Base-by-base conservation (phyloP, 208 protist genomes). In the Naegleria lovaniensis region DNA sequence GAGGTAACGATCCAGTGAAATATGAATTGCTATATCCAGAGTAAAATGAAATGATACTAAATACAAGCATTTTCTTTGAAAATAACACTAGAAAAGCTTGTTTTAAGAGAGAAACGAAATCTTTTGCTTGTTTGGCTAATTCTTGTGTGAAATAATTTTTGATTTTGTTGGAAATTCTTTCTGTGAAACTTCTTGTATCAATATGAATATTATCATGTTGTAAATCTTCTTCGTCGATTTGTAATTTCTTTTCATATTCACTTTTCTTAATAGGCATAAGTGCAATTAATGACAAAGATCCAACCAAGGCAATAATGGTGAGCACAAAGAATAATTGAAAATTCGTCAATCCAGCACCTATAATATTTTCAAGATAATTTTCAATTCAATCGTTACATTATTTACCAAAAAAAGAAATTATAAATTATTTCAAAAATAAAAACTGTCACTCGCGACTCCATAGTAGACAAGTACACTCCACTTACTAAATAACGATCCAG, bases 51-150 rank as follows among this genome's bases (percentile, higher is more conserved):
- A 87, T 75, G n/a, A 7, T 3, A 25, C 7, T 16, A 40, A 90
- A 90, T 4, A 90, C 19, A 25, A 90, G 4, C 89, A 89, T 89
- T 38, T 40, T 52, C 9, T 19, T 25, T 36, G 67, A 79, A 79
- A 79, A 25, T 9, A 79, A 36, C 29, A 79, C 29, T 6, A 79
- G 29, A 79, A 79, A 13, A 0, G 67, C 19, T 79, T 36, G 25
- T 9, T 79, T 79, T 13, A 79, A 79, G 19, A 79, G 29, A 36
- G 29, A 19, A 36, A 79, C 1, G n/a, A 36, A 79, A 36, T 79
- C 25, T 33, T 79, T 79, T 2, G 29, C 48, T 16, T 41, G n/a
- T 38, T n/a, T 16, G 25, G 29, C n/a, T 48, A 40, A 89, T 48
- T 41, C 25, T 41, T 48, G 2, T 39, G 13, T 88, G 84, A 58